phyloP scores from a whole-genome alignment of 306 rosid genomes.

The Vicia villosa region DNA sequence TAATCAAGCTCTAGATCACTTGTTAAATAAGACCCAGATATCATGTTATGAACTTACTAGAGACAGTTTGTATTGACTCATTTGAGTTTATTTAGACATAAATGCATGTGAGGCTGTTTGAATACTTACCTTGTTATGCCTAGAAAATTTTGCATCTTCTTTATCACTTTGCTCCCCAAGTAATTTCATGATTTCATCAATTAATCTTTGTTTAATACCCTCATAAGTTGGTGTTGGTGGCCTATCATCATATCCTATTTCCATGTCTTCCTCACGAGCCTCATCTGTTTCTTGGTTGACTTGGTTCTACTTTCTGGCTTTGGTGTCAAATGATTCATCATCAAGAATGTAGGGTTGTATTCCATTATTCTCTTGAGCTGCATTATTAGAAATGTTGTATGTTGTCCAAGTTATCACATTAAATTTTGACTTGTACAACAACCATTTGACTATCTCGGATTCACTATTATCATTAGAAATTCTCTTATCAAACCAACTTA shows the following conservation, averaged over 20 bases:
- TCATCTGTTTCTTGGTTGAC: constrained; percentile 20
- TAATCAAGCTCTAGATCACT: not conserved
- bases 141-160: constrained; percentile 35
- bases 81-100: not conserved
- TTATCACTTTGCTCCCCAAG: constrained; percentile 35
- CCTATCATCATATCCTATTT: constrained; percentile 41
- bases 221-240: constrained; percentile 35
- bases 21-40: not conserved
- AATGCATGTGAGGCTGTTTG: not conserved
- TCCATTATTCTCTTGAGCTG: constrained; percentile 32
- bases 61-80: not conserved
- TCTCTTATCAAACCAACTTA: too few species aligned
- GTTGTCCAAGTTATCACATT: too few species aligned
- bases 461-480: too few species aligned
- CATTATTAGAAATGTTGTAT: too few species aligned
- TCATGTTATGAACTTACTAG: not conserved
- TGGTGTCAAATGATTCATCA: constrained; percentile 35
- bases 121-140: constrained; percentile 39
- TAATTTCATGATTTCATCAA: constrained; percentile 37
- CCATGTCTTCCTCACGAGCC: constrained; percentile 39
- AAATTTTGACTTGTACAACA: too few species aligned
- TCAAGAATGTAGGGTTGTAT: constrained; percentile 23
- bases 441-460: too few species aligned
- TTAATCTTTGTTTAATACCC: constrained; percentile 40
- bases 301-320: constrained; percentile 6